phyloP scores from a whole-genome alignment of 2,329 filamentous ascomycete genomes.

The Penicillium glabrum region DNA sequence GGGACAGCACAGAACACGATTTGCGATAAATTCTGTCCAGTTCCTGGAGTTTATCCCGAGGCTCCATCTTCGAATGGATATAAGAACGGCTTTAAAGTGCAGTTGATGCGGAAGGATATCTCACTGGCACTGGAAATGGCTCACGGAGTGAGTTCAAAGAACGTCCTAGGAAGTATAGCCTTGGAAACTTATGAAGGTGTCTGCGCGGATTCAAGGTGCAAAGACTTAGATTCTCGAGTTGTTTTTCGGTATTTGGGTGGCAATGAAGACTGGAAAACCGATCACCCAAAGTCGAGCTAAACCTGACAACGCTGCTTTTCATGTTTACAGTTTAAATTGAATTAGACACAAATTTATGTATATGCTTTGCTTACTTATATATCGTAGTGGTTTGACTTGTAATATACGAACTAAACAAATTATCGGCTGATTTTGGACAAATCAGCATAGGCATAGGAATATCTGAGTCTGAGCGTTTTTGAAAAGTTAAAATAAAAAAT shows the following conservation, averaged over 20 bases:
- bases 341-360: no score
- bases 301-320: no score
- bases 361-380: no score
- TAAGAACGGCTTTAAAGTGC: constrained; percentile 57
- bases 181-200: constrained; percentile 55
- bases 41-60: constrained; percentile 50
- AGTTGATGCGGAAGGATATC: constrained; percentile 62
- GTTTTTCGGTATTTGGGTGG: constrained; percentile 59
- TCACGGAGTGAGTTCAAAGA: constrained; percentile 50
- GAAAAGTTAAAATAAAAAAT: no score
- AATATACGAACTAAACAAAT: no score
- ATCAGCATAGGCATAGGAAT: no score
- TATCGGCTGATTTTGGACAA: no score
- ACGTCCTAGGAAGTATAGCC: constrained; percentile 52
- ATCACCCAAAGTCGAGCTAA: no score
- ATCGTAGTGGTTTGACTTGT: no score
- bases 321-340: no score
- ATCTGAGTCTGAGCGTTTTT: no score
- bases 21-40: constrained; percentile 53
- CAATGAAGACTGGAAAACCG: constrained; percentile 48
- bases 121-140: constrained; percentile 56
- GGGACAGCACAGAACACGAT: constrained; percentile 55
- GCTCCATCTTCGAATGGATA: constrained; percentile 52
- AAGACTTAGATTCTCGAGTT: constrained; percentile 57
- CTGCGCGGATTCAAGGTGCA: constrained; percentile 52